Evolutionary conservation across 441 rosid species (phyloP).

Genomic region (Adansonia rubrostipa): DNA sequence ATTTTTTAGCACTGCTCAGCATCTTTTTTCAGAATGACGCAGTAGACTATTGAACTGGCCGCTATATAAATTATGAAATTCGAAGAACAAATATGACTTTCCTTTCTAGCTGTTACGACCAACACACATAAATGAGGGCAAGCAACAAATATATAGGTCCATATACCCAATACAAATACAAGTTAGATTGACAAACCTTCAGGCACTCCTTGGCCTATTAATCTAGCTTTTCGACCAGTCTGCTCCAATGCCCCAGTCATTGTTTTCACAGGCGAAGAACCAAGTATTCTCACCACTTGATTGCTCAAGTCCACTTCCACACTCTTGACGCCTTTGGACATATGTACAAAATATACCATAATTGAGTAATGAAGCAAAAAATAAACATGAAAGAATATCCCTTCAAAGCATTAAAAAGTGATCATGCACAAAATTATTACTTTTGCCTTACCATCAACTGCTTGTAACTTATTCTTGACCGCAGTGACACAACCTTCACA

Average conservation of each 20-base stretch:
- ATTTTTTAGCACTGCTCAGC: neutral
- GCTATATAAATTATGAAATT: neutral
- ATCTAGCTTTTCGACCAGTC: constrained; percentile 77
- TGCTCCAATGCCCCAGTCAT: constrained; percentile 85
- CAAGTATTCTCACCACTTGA: constrained; percentile 83
- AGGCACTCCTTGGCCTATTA: constrained; percentile 92
- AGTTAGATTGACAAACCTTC: constrained; percentile 61
- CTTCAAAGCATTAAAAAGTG: constrained; percentile 1
- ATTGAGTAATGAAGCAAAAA: constrained; percentile 14
- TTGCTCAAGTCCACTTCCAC: constrained; percentile 80
- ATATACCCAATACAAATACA: neutral
- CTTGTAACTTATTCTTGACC: constrained; percentile 73
- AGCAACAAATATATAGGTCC: neutral
- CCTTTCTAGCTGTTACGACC: neutral
- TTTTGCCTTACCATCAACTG: constrained; percentile 58
- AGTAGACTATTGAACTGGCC: neutral
- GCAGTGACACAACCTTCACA: constrained; percentile 85
- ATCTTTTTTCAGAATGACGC: neutral
- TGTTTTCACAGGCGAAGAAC: constrained; percentile 66
- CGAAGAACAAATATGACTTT: neutral
- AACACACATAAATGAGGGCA: neutral
- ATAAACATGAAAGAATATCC: neutral
- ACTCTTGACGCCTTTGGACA: constrained; percentile 65
- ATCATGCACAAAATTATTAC: neutral
- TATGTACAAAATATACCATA: constrained; percentile 1